Percentiles rank a stretch among this genome's conserved stretches.
Evolutionary conservation across 495 filamentous ascomycete species (phyloP).

Genomic region (Aspergillus leporis): DNA sequence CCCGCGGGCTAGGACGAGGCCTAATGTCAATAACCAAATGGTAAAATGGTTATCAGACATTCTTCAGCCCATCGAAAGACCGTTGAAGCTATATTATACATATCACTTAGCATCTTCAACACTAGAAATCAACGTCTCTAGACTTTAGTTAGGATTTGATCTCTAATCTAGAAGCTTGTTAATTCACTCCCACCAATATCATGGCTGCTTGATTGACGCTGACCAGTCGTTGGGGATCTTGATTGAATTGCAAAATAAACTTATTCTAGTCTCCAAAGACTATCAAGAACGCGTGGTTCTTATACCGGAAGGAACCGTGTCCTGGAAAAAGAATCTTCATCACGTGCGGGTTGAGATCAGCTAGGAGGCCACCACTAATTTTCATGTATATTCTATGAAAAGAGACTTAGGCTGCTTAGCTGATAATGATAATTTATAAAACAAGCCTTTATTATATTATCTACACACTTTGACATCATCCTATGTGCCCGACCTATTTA

Average conservation of each 20-base stretch:
- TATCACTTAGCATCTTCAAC: slow-evolving; percentile 9
- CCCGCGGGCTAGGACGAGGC: too few species aligned
- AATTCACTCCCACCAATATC: slow-evolving; percentile 54
- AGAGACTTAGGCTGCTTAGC: slow-evolving; percentile 45
- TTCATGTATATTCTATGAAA: slow-evolving; percentile 52
- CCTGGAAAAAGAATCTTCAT: slow-evolving; percentile 6
- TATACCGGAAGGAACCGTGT: slow-evolving; percentile 44
- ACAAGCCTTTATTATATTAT: slow-evolving; percentile 54
- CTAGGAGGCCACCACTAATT: slow-evolving; percentile 16
- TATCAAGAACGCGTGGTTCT: slow-evolving; percentile 40
- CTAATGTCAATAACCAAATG: too few species aligned
- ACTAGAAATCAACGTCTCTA: slow-evolving; percentile 47
- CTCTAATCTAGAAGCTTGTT: slow-evolving; percentile 26
- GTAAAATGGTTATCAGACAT: too few species aligned
- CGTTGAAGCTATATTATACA: slow-evolving; percentile 33
- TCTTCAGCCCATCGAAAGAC: slow-evolving; percentile 34
- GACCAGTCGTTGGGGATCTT: slow-evolving; percentile 53
- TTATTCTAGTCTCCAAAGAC: slow-evolving; percentile 46
- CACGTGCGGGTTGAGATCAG: slow-evolving; percentile 48
- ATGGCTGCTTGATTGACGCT: slow-evolving; percentile 53
- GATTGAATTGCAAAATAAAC: slow-evolving; percentile 52
- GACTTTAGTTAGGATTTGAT: slow-evolving; percentile 50
- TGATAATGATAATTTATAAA: slow-evolving; percentile 53
- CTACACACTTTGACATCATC: slow-evolving; percentile 65
- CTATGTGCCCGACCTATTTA: slow-evolving; percentile 58